Conservation (phyloP, 495 filamentous ascomycete species). For the Xylaria telfairii region DNA sequence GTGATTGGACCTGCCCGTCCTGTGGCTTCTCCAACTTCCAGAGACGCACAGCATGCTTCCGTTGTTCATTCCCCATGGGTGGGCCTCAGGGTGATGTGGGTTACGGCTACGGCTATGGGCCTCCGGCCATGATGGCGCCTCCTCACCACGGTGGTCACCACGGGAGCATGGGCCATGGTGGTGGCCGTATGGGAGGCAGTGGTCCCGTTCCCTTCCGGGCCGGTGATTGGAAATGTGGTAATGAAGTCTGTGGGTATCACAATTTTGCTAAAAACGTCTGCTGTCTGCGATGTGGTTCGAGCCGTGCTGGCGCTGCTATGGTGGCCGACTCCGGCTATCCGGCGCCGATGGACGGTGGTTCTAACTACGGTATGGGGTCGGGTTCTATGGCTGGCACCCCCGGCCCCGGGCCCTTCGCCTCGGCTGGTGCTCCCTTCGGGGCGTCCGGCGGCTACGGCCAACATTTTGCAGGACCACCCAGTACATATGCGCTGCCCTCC, state of each 20-base stretch:
- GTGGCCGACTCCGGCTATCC: slow-evolving; percentile 93
- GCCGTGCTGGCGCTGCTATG: slow-evolving; percentile 88
- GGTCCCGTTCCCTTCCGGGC: slow-evolving; percentile 96
- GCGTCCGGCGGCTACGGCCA: slow-evolving; percentile 81
- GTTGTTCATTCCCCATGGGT: slow-evolving; percentile 93
- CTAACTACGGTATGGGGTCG: slow-evolving; percentile 76
- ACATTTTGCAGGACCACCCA: slow-evolving; percentile 86
- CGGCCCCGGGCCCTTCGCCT: slow-evolving; percentile 80
- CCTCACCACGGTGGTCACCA: slow-evolving; percentile 81
- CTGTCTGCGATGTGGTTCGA: slow-evolving; percentile 94
- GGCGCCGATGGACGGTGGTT: slow-evolving; percentile 85
- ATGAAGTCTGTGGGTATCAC: slow-evolving; percentile 97
- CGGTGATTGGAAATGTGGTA: slow-evolving; percentile 98
- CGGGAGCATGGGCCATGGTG: slow-evolving; percentile 76
- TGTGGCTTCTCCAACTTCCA: slow-evolving; percentile 96
- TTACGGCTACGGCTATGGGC: slow-evolving; percentile 74
- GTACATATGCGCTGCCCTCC: slow-evolving; percentile 90
- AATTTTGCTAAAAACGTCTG: slow-evolving; percentile 99
- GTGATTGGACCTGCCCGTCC: slow-evolving; percentile 98
- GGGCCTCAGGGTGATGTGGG: slow-evolving; percentile 77
- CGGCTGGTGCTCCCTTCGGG: slow-evolving; percentile 69
- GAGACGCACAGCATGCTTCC: slow-evolving; percentile 96
- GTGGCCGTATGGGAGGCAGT: slow-evolving; percentile 72
- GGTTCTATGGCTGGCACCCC: slow-evolving; percentile 85
- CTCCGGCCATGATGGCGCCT: slow-evolving; percentile 75